Evolutionary conservation across 768 basidiomycete species (phyloP).

Genomic region (Melanogaster broomeanus): DNA sequence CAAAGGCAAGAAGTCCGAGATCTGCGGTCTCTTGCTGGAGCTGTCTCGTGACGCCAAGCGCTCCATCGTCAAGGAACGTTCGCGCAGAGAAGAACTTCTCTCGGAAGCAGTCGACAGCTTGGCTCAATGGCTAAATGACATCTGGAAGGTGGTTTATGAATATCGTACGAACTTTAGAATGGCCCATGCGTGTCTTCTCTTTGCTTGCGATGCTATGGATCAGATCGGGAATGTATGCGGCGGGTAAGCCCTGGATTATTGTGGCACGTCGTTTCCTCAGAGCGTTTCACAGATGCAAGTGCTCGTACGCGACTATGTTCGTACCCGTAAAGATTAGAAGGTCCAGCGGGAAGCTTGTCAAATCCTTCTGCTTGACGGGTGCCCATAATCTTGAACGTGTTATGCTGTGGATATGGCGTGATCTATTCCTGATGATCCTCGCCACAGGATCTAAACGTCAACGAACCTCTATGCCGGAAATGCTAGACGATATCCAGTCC

Average conservation of each 20-base stretch:
- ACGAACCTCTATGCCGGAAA: conserved; percentile 42
- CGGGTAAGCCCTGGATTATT: conserved; percentile 33
- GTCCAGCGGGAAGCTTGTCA: conserved; percentile 46
- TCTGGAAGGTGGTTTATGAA: conserved; percentile 66
- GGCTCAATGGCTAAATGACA: conserved; percentile 58
- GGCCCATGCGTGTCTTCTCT: conserved; percentile 60
- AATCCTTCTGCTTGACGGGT: conserved; percentile 50
- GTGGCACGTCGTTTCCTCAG: conserved; percentile 7
- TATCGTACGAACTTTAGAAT: conserved; percentile 49
- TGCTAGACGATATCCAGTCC: conserved; percentile 60
- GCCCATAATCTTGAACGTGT: conserved; percentile 46
- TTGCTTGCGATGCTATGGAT: conserved; percentile 46
- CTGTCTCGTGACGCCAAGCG: conserved; percentile 55
- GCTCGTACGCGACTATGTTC: conserved; percentile 47
- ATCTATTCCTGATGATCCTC: conserved; percentile 60
- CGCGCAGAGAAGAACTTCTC: conserved; percentile 55
- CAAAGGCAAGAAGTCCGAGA: conserved; percentile 54
- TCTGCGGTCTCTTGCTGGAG: conserved; percentile 52
- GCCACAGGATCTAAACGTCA: conserved; percentile 35
- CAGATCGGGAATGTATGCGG: conserved; percentile 42
- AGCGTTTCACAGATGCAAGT: conserved; percentile 49
- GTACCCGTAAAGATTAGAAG: conserved; percentile 47
- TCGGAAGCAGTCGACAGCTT: conserved; percentile 57
- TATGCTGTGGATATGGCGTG: conserved; percentile 69
- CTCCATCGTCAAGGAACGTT: conserved; percentile 52